phyloP scores from a whole-genome alignment of 345 rosid species.

The Leavenworthia alabamica region DNA sequence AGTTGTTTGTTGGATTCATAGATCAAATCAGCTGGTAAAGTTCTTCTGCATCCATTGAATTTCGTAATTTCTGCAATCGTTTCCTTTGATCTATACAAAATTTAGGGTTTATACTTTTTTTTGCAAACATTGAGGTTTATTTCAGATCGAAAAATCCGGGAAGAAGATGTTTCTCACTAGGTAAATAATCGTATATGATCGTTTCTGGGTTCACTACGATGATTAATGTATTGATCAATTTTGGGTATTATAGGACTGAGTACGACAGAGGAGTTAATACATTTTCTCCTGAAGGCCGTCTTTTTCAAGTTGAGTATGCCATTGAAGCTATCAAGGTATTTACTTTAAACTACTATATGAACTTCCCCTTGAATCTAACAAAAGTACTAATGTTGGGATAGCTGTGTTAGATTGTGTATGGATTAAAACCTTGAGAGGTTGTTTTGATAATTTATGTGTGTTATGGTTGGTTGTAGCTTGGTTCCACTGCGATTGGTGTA shows the following conservation, averaged over 20 bases:
- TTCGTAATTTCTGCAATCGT: too few relatives aligned
- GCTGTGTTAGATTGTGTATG: background rate
- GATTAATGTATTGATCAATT: background rate
- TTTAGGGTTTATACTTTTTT: background rate
- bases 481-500: conserved; percentile 84
- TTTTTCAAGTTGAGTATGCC: conserved; percentile 93
- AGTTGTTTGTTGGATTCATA: background rate
- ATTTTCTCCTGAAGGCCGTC: conserved; percentile 87
- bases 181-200: conserved; percentile 5
- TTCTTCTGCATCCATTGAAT: background rate
- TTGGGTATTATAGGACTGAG: conserved; percentile 68
- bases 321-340: conserved; percentile 88
- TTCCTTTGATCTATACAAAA: background rate
- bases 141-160: conserved; percentile 23
- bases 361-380: too few relatives aligned
- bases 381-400: too few relatives aligned
- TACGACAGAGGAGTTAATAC: conserved; percentile 96
- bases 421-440: background rate
- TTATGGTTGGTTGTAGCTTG: conserved; percentile 43
- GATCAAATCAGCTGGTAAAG: conserved; percentile 13
- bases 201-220: conserved; percentile 6
- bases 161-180: conserved; percentile 59
- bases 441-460: background rate
- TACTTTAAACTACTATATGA: background rate
- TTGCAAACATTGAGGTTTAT: conserved; percentile 14